These are phyloP conservation scores for Saturnispora silvae DNA, from an alignment of 805 yeast species.

Conservation along the genomic window DNA sequence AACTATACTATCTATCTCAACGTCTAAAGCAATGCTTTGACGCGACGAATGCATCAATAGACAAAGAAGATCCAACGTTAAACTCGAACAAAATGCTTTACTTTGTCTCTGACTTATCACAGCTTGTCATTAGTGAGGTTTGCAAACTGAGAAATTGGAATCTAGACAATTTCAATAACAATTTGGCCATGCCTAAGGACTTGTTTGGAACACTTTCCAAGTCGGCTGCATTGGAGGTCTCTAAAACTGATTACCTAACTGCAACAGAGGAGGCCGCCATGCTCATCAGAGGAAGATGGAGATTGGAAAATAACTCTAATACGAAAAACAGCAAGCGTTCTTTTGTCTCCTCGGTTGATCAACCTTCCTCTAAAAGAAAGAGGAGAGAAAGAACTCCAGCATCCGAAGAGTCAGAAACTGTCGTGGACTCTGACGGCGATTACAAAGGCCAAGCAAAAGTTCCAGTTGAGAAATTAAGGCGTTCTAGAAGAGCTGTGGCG, in stretches of 20 bases:
- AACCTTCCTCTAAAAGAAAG: not conserved
- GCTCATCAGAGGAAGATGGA: conserved; percentile 11
- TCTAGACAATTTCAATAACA: conserved; percentile 74
- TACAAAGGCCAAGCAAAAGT: not conserved
- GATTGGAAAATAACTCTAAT: conserved; percentile 1
- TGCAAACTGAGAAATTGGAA: conserved; percentile 56
- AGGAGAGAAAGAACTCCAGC: not conserved
- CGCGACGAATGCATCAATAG: conserved; percentile 30
- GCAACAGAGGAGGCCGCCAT: conserved; percentile 20
- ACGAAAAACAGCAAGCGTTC: not conserved
- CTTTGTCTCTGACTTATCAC: conserved; percentile 63
- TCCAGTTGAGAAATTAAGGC: not conserved
- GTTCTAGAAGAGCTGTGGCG: not conserved
- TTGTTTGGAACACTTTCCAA: conserved; percentile 37
- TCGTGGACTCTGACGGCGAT: conserved; percentile 4
- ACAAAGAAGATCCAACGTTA: conserved; percentile 10
- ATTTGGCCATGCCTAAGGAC: conserved; percentile 58
- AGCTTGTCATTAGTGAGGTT: conserved; percentile 48
- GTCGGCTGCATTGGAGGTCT: conserved; percentile 42
- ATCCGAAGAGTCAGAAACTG: conserved; percentile 3
- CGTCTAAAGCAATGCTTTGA: conserved; percentile 73
- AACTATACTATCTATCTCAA: conserved; percentile 66
- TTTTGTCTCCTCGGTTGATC: not conserved
- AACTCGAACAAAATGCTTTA: conserved; percentile 36
- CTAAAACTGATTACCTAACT: conserved; percentile 50